A percentile compares a stretch with the other conserved stretches of the same genome.
Evolutionary conservation across 495 filamentous ascomycete species (phyloP).

Genomic region (Lasiosphaeriaceae sp.): DNA sequence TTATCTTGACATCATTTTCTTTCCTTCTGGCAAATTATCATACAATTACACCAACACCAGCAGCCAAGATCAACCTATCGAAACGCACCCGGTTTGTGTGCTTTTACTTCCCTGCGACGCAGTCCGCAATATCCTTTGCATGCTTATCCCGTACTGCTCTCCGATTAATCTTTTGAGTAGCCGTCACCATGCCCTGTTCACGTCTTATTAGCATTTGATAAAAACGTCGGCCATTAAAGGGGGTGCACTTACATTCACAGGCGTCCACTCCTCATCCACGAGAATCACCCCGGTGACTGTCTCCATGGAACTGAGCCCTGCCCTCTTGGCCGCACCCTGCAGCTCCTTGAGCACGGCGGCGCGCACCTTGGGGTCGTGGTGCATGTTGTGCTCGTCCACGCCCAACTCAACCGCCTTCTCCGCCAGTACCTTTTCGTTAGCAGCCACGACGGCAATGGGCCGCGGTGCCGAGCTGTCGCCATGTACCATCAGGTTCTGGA

Average conservation of each 20-base stretch:
- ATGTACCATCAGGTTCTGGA: slow-evolving; percentile 60
- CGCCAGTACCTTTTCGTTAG: slow-evolving; percentile 52
- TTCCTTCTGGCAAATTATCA: too few species aligned
- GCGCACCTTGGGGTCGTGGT: slow-evolving; percentile 43
- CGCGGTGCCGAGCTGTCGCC: slow-evolving; percentile 46
- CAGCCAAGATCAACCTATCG: too few species aligned
- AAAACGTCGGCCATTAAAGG: neutral
- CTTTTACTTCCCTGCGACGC: slow-evolving; percentile 25
- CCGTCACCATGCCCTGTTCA: slow-evolving; percentile 53
- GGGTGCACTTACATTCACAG: slow-evolving; percentile 49
- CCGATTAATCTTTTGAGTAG: slow-evolving; percentile 61
- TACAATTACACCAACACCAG: too few species aligned
- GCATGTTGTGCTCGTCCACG: slow-evolving; percentile 44
- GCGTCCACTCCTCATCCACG: slow-evolving; percentile 64
- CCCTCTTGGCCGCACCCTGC: slow-evolving; percentile 45
- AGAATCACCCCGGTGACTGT: slow-evolving; percentile 57
- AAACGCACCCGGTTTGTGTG: neutral
- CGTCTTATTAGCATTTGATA: slow-evolving; percentile 28
- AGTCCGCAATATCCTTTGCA: slow-evolving; percentile 50
- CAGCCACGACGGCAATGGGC: slow-evolving; percentile 56
- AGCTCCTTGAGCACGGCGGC: slow-evolving; percentile 53
- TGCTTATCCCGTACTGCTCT: slow-evolving; percentile 51
- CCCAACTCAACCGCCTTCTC: slow-evolving; percentile 48
- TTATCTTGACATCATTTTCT: too few species aligned
- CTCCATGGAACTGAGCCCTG: slow-evolving; percentile 52